Base-by-base conservation (phyloP, 805 yeast species). In the Brettanomyces naardenensis region DNA sequence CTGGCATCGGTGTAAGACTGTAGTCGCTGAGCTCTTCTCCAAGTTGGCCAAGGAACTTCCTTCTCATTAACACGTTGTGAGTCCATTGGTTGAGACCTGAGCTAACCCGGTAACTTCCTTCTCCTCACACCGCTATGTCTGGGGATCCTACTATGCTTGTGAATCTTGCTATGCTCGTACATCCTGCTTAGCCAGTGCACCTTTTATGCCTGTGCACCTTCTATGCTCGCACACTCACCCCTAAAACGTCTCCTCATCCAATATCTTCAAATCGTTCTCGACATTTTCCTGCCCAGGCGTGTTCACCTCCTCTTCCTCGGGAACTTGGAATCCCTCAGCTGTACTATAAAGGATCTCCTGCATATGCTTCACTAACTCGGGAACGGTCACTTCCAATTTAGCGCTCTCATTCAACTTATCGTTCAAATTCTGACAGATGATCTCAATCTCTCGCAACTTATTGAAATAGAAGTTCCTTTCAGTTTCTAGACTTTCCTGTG, bases 391-490 rank as follows among this genome's bases (percentile, higher is more conserved):
- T 22, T 51, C 54, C 6, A 33, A 30, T 14, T 44, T 41, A 17
- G 39, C 23, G 35, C 52, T 54, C 19, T 46, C 48, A 20, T 57
- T 58, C 21, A 71, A 62, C 34, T 73, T 55, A 37, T 77, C 81
- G 36, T 67, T 70, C 9, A 78, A 68, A 19, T 79, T 72, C 51
- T 82, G 87, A 19, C 81, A 73, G 33, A 89, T 61, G 20, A 86
- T 75, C 59, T 92, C 98, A 39, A 92, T 84, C 42, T 85, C 95
- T 45, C 95, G 71, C 37, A 92, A 65, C 61, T 90, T 92, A 52
- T 82, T 79, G 62, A 85, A 90, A 58, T 92, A 92, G 52, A 90
- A 87, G 57, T 85, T 83, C 44, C 97, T 75, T 56, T 92, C 97
- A 1, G 83, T 73, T 51, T 80, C 85, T 35, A 86, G 63, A 11